phyloP scores from a whole-genome alignment of 2,329 filamentous ascomycete species.

The Apiospora aurea region DNA sequence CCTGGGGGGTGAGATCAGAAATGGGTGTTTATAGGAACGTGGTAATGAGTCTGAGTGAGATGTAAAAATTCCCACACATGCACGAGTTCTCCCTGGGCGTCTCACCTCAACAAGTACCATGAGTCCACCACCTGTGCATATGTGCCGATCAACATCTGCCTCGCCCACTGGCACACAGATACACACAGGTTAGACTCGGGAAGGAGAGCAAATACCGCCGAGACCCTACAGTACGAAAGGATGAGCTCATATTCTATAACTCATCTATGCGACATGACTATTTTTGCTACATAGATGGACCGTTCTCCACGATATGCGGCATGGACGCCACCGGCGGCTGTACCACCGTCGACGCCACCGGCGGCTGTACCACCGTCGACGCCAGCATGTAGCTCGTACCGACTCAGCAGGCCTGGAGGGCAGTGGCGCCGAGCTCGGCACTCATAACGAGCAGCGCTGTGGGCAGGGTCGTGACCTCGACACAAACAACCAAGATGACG shows the following conservation, averaged over 20 bases:
- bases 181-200: too few relatives aligned
- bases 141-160: not conserved
- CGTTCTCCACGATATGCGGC: slow-evolving; percentile 41
- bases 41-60: not conserved
- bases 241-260: too few relatives aligned
- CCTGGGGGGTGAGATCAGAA: slow-evolving; percentile 47
- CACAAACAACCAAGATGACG: slow-evolving; percentile 66
- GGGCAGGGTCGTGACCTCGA: slow-evolving; percentile 71
- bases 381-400: slow-evolving; percentile 76
- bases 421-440: slow-evolving; percentile 55
- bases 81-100: not conserved
- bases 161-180: not conserved
- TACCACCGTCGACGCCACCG: slow-evolving; percentile 65
- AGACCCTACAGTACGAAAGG: too few relatives aligned
- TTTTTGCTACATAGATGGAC: too few relatives aligned
- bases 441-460: slow-evolving; percentile 65
- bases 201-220: too few relatives aligned
- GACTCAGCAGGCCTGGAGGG: slow-evolving; percentile 73
- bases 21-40: slow-evolving; percentile 36
- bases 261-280: too few relatives aligned
- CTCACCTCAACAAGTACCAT: slow-evolving; percentile 47
- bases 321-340: slow-evolving; percentile 50
- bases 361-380: slow-evolving; percentile 66
- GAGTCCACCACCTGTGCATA: slow-evolving; percentile 49
- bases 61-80: not conserved